Base-by-base conservation (phyloP, 495 filamentous ascomycete species). In the Glarea lozoyensis region DNA sequence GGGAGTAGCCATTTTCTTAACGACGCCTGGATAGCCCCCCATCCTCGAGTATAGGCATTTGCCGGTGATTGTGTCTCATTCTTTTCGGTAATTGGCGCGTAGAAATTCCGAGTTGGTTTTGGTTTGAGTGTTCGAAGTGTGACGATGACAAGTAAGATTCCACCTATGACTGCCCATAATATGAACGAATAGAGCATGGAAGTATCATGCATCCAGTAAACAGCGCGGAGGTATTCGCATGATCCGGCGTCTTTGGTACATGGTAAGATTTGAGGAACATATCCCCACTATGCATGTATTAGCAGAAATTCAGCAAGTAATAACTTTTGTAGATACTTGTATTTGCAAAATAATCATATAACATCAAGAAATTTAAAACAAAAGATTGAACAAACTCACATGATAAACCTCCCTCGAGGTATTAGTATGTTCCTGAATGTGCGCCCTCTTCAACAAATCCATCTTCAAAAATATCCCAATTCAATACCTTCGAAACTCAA, bases 231-330 rank as follows among this genome's bases (percentile, higher is more conserved):
- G 54, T 82, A 82, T 18, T 61, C 77, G 56, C 79, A 84, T 2
- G 72, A 75, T 3, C 76, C 78, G 0, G 61, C 46, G 58, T 80
- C 78, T 45, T 64, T 78, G 19, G 63, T 68, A 54, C 77, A 81
- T 12, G 79, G 79, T 0, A 79, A 30, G 3, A 70, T 64, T 31
- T 75, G 69, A 23, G 60, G 55, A 16, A 65, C 62, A 57, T 82
- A 83, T 7, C 78, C 79, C 78, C 78, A 83, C 56, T 82, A 62
- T 50, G n/a, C n/a, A n/a, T n/a, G n/a, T n/a, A n/a, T n/a, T n/a
- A n/a, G n/a, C n/a, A n/a, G n/a, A n/a, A n/a, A n/a, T n/a, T n/a
- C n/a, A n/a, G n/a, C n/a, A n/a, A n/a, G n/a, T n/a, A n/a, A n/a
- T n/a, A n/a, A n/a, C n/a, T n/a, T n/a, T n/a, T n/a, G n/a, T n/a